Conservation (phyloP, 768 basidiomycete genomes). For the Pleurotus eryngii region DNA sequence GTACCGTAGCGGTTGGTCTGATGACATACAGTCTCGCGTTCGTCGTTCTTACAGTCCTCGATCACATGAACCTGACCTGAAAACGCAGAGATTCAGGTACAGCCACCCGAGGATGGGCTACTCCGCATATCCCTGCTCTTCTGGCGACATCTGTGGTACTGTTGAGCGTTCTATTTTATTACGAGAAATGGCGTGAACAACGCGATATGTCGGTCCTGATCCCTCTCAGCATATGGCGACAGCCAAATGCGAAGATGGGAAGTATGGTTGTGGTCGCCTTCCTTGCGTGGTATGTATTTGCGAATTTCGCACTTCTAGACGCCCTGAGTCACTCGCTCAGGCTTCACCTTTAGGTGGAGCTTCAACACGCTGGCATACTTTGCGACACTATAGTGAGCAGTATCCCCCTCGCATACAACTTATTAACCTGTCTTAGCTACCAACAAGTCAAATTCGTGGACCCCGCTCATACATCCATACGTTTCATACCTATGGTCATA, state of each 20-base stretch:
- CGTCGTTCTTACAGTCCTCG: not conserved
- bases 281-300: conserved; percentile 25
- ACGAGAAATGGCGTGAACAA: conserved; percentile 26
- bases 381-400: conserved; percentile 22
- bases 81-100: conserved; percentile 24
- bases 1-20: conserved; percentile 27
- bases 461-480: conserved; percentile 27
- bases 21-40: conserved; percentile 31
- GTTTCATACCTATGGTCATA: conserved; percentile 30
- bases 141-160: conserved; percentile 23
- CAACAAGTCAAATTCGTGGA: conserved; percentile 26
- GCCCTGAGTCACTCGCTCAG: not conserved
- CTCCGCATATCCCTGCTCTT: conserved; percentile 26
- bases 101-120: conserved; percentile 26
- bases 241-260: conserved; percentile 24
- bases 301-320: not conserved
- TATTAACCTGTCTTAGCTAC: conserved; percentile 16
- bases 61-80: not conserved
- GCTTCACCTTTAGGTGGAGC: conserved; percentile 12
- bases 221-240: conserved; percentile 29
- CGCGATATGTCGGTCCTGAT: conserved; percentile 24
- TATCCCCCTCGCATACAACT: not conserved
- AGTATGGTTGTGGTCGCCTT: conserved; percentile 26
- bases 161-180: conserved; percentile 21
- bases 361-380: conserved; percentile 31